These are phyloP conservation scores for Venturia aucupariae DNA, from an alignment of 2,329 filamentous ascomycete genomes.

Conservation along the genomic window DNA sequence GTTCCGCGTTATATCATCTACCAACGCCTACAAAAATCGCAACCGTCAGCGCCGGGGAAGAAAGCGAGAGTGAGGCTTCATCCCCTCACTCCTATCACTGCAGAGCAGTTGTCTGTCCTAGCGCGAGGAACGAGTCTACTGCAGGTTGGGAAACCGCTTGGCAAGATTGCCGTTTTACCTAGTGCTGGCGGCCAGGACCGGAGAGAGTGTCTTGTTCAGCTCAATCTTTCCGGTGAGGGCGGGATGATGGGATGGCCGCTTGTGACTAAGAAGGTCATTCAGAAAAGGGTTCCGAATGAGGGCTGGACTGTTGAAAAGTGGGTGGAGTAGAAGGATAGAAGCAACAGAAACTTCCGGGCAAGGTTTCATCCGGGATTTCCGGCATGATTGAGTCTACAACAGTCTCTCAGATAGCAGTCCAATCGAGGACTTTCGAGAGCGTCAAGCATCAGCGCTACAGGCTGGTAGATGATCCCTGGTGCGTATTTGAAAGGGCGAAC, in stretches of 20 bases:
- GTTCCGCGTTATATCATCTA: constrained; percentile 86
- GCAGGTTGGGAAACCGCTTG: constrained; percentile 13
- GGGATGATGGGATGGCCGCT: constrained; percentile 72
- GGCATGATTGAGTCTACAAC: no score
- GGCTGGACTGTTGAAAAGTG: constrained; percentile 63
- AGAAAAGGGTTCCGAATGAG: constrained; percentile 61
- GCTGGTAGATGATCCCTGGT: no score
- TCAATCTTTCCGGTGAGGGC: constrained; percentile 62
- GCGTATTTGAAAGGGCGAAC: no score
- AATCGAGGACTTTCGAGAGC: no score
- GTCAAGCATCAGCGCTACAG: no score
- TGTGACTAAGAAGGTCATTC: constrained; percentile 73
- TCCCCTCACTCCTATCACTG: constrained; percentile 69
- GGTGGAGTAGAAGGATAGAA: not conserved
- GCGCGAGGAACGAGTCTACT: constrained; percentile 73
- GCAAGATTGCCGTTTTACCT: constrained; percentile 7
- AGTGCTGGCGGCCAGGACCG: constrained; percentile 39
- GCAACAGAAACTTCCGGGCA: no score
- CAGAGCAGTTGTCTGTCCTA: constrained; percentile 64
- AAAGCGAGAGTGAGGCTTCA: constrained; percentile 67
- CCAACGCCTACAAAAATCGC: constrained; percentile 66
- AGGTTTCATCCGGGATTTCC: no score
- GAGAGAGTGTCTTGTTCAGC: constrained; percentile 76
- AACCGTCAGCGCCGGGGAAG: constrained; percentile 36
- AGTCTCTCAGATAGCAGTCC: no score